Percentiles rank a stretch among this genome's conserved stretches.
phyloP scores from a whole-genome alignment of 257 asterid species.

The Solanum rostratum region DNA sequence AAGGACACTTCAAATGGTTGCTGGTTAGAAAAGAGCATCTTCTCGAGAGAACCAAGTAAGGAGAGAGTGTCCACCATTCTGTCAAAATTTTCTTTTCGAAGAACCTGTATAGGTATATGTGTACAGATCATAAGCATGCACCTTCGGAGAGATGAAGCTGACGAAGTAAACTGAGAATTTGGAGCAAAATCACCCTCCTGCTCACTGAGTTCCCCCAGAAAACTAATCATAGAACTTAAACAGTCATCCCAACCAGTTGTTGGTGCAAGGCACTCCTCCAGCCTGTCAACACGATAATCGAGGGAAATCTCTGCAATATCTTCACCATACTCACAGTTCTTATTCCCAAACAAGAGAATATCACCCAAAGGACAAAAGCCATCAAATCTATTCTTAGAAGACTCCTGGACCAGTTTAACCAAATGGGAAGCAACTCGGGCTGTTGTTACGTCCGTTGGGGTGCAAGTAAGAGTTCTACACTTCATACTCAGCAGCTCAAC shows the following conservation, averaged over 20 bases:
- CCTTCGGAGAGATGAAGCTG: not conserved
- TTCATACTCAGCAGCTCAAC: not conserved
- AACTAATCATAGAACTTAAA: conserved; percentile 19
- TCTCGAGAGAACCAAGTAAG: not conserved
- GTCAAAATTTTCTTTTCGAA: not conserved
- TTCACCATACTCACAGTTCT: conserved; percentile 15
- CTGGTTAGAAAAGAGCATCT: not conserved
- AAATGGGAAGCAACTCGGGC: conserved; percentile 11
- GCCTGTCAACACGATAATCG: conserved; percentile 26
- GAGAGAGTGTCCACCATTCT: not conserved
- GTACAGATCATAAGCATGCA: not conserved
- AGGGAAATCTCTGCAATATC: conserved; percentile 18
- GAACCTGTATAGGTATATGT: not conserved
- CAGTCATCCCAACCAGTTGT: conserved; percentile 20
- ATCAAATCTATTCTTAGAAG: not conserved
- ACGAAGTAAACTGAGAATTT: not conserved
- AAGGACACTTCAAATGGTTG: not conserved
- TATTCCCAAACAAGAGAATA: conserved; percentile 31
- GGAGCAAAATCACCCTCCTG: not conserved
- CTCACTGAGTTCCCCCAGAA: conserved; percentile 11
- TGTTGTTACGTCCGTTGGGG: conserved; percentile 19
- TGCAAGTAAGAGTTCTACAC: not conserved
- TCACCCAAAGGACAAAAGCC: conserved; percentile 24
- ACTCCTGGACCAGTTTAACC: conserved; percentile 18
- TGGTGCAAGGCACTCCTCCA: conserved; percentile 12